These are phyloP conservation scores for Capronia coronata DNA, from an alignment of 2,329 filamentous ascomycete species.

Conservation along the genomic window DNA sequence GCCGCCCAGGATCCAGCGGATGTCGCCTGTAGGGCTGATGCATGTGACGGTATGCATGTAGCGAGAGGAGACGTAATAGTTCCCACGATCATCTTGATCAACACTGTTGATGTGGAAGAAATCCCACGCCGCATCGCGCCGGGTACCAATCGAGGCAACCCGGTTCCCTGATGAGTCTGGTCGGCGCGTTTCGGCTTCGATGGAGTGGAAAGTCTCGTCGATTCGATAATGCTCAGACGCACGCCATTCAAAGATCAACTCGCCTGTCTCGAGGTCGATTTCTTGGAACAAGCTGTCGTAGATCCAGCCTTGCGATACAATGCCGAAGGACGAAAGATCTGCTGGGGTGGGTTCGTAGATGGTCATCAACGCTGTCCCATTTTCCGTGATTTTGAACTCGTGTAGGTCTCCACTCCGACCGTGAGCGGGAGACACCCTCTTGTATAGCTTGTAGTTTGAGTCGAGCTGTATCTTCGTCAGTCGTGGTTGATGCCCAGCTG, in stretches of 20 bases:
- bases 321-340: conserved; percentile 24
- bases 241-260: conserved; percentile 44
- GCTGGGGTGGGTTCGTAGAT: conserved; percentile 18
- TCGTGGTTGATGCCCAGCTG: neutral
- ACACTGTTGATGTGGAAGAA: conserved; percentile 53
- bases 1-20: conserved; percentile 50
- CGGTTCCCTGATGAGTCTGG: neutral
- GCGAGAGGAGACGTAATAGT: conserved; percentile 42
- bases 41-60: conserved; percentile 40
- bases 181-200: conserved; percentile 9
- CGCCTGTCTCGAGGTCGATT: conserved; percentile 41
- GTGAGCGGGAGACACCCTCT: conserved; percentile 15
- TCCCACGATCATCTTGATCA: conserved; percentile 44
- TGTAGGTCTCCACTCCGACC: conserved; percentile 26
- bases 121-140: conserved; percentile 39
- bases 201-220: conserved; percentile 15
- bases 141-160: conserved; percentile 7
- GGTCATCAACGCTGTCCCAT: conserved; percentile 21
- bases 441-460: conserved; percentile 21
- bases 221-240: conserved; percentile 41
- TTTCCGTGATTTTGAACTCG: conserved; percentile 23
- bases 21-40: conserved; percentile 35
- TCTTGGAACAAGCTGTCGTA: conserved; percentile 42
- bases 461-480: conserved; percentile 15
- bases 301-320: conserved; percentile 37